phyloP scores from a whole-genome alignment of 495 filamentous ascomycete genomes.

The Xylaria nigripes region DNA sequence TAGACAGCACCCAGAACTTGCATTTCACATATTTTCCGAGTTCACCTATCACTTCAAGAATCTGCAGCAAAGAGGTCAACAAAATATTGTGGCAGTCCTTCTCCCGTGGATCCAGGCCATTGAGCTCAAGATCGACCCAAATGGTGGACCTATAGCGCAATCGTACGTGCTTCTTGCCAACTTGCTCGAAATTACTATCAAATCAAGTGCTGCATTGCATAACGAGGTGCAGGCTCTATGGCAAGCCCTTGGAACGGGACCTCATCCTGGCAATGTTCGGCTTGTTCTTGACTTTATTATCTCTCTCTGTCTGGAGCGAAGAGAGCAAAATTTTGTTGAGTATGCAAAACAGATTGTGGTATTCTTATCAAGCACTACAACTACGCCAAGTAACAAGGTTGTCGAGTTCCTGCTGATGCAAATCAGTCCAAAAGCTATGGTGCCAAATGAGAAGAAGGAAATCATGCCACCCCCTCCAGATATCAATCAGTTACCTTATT shows the following conservation, averaged over 20 bases:
- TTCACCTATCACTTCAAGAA: constrained; percentile 86
- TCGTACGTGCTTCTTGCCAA: constrained; percentile 96
- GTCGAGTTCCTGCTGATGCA: constrained; percentile 89
- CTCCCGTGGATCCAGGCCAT: constrained; percentile 94
- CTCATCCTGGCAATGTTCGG: constrained; percentile 89
- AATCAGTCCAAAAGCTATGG: constrained; percentile 84
- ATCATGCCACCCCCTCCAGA: constrained; percentile 65
- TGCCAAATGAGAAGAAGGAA: constrained; percentile 71
- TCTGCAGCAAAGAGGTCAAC: constrained; percentile 67
- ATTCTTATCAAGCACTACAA: constrained; percentile 84
- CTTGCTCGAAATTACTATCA: constrained; percentile 91
- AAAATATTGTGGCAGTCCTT: constrained; percentile 90
- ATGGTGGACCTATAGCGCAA: constrained; percentile 76
- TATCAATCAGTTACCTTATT: constrained; percentile 67
- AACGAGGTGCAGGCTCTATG: constrained; percentile 97
- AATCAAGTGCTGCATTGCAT: constrained; percentile 76
- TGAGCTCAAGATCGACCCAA: constrained; percentile 89
- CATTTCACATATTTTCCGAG: constrained; percentile 91
- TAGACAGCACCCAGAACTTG: constrained; percentile 76
- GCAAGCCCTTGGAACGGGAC: constrained; percentile 92
- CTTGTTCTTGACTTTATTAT: constrained; percentile 95
- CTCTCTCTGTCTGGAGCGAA: constrained; percentile 77
- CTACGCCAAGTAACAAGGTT: constrained; percentile 68
- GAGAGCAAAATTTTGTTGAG: constrained; percentile 95
- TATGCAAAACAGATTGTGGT: constrained; percentile 97